These are phyloP conservation scores for Malus hybrid DNA, from an alignment of 331 rosid genomes.

Conservation along the genomic window DNA sequence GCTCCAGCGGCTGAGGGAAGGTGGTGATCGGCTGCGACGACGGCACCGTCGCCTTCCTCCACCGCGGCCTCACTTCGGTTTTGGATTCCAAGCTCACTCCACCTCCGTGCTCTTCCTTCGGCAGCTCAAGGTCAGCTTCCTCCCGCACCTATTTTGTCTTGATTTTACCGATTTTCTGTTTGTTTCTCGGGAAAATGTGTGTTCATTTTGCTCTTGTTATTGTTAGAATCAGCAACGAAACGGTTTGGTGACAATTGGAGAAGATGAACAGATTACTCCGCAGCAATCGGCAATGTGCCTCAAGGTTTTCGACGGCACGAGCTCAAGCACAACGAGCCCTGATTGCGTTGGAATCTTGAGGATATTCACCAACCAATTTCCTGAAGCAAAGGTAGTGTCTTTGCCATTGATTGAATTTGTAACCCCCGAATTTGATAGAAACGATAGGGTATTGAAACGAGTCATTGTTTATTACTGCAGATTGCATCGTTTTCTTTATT, in stretches of 20 bases:
- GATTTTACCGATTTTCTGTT: not conserved
- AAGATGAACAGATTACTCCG: slow-evolving; percentile 71
- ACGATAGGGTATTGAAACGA: not conserved
- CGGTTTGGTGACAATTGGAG: slow-evolving; percentile 73
- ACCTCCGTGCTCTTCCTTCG: slow-evolving; percentile 71
- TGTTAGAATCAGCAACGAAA: slow-evolving; percentile 68
- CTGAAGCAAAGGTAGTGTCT: slow-evolving; percentile 66
- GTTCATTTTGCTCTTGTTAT: slow-evolving; percentile 1
- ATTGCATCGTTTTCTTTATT: slow-evolving; percentile 50
- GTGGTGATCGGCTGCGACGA: slow-evolving; percentile 77
- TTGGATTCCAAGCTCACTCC: slow-evolving; percentile 75
- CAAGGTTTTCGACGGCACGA: slow-evolving; percentile 84
- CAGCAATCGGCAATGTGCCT: slow-evolving; percentile 74
- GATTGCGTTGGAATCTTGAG: slow-evolving; percentile 96
- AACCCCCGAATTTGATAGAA: not conserved
- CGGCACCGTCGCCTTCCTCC: slow-evolving; percentile 67
- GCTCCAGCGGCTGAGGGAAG: slow-evolving; percentile 93
- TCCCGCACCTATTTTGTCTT: not conserved
- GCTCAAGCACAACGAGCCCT: slow-evolving; percentile 64
- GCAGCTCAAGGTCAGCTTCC: slow-evolving; percentile 73
- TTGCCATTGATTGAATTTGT: not conserved
- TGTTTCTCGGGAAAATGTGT: not conserved
- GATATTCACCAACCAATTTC: slow-evolving; percentile 87
- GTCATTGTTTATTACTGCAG: slow-evolving; percentile 34
- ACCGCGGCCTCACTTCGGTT: slow-evolving; percentile 81